Evolutionary conservation across 805 yeast species (phyloP).

Genomic region (Tetrapisispora fleetii): DNA sequence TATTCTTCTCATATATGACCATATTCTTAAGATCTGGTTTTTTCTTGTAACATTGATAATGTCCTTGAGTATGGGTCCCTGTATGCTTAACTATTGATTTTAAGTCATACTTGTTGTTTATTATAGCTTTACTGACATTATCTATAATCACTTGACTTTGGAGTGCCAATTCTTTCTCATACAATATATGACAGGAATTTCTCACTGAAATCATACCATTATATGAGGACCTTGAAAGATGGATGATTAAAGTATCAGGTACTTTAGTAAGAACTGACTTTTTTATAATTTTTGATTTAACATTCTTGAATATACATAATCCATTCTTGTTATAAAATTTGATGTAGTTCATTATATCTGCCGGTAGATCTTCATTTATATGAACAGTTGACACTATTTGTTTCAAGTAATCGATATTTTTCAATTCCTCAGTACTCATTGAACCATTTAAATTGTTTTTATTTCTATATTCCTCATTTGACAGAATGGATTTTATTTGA

Average conservation of each 20-base stretch:
- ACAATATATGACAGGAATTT: constrained; percentile 62
- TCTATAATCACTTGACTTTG: constrained; percentile 10
- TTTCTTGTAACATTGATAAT: constrained; percentile 77
- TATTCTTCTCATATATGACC: constrained; percentile 9
- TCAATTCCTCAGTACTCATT: constrained; percentile 15
- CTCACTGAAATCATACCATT: constrained; percentile 58
- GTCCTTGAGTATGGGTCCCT: constrained; percentile 85
- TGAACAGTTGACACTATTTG: constrained; percentile 30
- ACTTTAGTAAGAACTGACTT: constrained; percentile 49
- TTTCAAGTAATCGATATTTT: constrained; percentile 29
- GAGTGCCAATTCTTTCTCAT: constrained; percentile 44
- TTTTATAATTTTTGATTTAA: constrained; percentile 61
- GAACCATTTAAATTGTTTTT: constrained; percentile 12
- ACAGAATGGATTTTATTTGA: constrained; percentile 37
- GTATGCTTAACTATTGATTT: constrained; percentile 72
- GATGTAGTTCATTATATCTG: constrained; percentile 39
- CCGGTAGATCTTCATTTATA: constrained; percentile 60
- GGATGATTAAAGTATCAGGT: constrained; percentile 70
- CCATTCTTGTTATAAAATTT: constrained; percentile 37
- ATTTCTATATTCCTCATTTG: constrained; percentile 16
- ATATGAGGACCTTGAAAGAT: constrained; percentile 75
- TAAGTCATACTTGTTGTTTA: constrained; percentile 42
- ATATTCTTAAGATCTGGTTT: constrained; percentile 48
- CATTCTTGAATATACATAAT: constrained; percentile 31
- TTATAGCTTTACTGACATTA: constrained; percentile 10